These are phyloP conservation scores for Pythium folliculosum DNA, from an alignment of 352 stramenopile genomes.

Conservation along the genomic window DNA sequence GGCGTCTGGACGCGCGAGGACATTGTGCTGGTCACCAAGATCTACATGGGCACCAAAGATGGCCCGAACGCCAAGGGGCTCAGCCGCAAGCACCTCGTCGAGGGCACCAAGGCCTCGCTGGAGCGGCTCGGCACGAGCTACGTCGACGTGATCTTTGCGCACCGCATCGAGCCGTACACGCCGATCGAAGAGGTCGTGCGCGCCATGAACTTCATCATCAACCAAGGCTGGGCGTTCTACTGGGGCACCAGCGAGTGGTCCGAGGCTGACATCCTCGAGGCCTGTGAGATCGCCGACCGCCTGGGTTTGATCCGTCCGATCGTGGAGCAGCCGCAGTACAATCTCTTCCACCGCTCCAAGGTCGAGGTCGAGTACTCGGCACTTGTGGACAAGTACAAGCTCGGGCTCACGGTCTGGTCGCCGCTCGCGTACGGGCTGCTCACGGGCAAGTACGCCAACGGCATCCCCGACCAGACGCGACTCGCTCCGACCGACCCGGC, in stretches of 20 bases:
- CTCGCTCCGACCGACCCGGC: constrained; percentile 2
- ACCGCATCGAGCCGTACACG: constrained; percentile 34
- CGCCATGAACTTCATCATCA: constrained; percentile 48
- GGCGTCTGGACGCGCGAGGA: constrained; percentile 40
- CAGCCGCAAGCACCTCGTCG: constrained; percentile 50
- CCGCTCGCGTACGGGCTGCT: not conserved
- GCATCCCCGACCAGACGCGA: not conserved
- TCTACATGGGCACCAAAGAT: constrained; percentile 36
- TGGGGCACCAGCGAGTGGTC: constrained; percentile 62
- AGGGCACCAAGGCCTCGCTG: constrained; percentile 47
- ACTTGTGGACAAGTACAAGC: not conserved
- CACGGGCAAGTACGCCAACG: constrained; percentile 19
- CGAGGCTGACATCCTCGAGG: constrained; percentile 43
- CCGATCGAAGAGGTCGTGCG: constrained; percentile 52
- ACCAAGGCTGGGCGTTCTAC: constrained; percentile 43
- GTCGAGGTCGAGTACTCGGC: not conserved
- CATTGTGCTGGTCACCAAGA: constrained; percentile 62
- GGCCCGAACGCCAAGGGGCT: constrained; percentile 35
- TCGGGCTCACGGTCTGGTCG: not conserved
- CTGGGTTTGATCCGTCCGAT: constrained; percentile 36
- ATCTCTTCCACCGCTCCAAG: constrained; percentile 24
- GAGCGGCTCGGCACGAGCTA: constrained; percentile 42
- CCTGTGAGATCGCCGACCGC: constrained; percentile 36
- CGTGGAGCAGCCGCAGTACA: constrained; percentile 61
- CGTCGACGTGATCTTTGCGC: constrained; percentile 46